Base-by-base conservation (phyloP, 2,329 filamentous ascomycete species). In the Aspergillus tanneri region DNA sequence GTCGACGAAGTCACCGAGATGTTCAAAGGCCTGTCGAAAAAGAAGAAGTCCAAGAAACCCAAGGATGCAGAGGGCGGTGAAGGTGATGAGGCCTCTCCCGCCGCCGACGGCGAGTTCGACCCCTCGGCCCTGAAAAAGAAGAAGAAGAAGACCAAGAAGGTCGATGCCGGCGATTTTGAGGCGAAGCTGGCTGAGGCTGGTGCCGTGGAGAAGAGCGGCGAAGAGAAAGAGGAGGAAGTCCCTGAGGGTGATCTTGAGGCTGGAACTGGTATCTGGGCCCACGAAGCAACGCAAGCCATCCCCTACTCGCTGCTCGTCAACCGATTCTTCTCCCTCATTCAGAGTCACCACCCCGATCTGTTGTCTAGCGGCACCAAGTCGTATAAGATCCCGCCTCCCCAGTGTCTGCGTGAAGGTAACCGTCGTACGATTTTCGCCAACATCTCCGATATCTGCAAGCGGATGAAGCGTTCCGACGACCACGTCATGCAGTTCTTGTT, bases 391-490 rank as follows among this genome's bases (percentile, higher is more conserved):
- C 93, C 93, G 43, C 93, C 93, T 44, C 93, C 93, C 42, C 93
- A 99, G 79, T 97, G 93, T 77, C 84, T 97, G 68, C 91, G 93
- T 77, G 93, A 99, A 90, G 93, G 93, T 72, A 99, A 99, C 85
- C 95, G 96, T 84, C 95, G 95, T 86, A 99, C 93, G 55, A 96
- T 99, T 67, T 99, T 99, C 67, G 93, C 92, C 79, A 99, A 99
- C 79, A 93, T 99, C 68, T 84, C 90, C 70, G 93, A 99, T 71
- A 97, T 99, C 66, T 95, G 90, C 82, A 96, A 96, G 82, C 85
- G 92, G 65, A 97, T 99, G 91, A 99, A 99, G 85, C 85, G 93
- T 72, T 91, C 88, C 56, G 92, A 97, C 68, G 93, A 99, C 76
- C 93, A 96, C 77, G 88, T 99, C 59, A 97, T 90, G 44, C 87